Evolutionary conservation across 495 filamentous ascomycete species (phyloP).

Genomic region (Hyphodiscus hymeniophilus): DNA sequence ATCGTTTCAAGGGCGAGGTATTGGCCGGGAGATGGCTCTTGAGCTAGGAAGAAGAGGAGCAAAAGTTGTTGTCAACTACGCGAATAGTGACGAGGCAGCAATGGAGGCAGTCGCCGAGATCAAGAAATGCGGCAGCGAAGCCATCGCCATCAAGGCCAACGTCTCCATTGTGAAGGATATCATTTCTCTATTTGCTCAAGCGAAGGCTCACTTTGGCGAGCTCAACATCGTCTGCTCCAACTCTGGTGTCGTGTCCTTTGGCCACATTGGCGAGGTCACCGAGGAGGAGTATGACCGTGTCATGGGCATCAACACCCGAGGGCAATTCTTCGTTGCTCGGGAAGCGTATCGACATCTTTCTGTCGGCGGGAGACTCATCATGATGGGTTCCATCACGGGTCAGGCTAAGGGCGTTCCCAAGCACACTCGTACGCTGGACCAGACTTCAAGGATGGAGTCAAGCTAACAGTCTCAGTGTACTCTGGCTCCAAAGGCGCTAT

Average conservation of each 20-base stretch:
- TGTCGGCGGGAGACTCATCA: conserved; percentile 57
- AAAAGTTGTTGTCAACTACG: conserved; percentile 72
- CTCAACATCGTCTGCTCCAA: conserved; percentile 72
- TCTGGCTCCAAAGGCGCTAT: conserved; percentile 70
- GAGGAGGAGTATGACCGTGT: conserved; percentile 44
- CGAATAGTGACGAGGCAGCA: conserved; percentile 50
- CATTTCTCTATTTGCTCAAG: conserved; percentile 50
- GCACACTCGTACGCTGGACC: conserved; percentile 37
- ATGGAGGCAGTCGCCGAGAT: conserved; percentile 58
- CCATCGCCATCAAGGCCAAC: conserved; percentile 67
- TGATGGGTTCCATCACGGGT: conserved; percentile 48
- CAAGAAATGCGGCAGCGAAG: conserved; percentile 43
- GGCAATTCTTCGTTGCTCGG: conserved; percentile 79
- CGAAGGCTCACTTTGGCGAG: conserved; percentile 56
- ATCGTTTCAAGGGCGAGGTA: conserved; percentile 42
- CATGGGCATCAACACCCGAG: conserved; percentile 67
- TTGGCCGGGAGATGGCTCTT: conserved; percentile 66
- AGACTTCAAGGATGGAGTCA: background rate
- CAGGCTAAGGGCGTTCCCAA: conserved; percentile 52
- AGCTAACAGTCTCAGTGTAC: conserved; percentile 38
- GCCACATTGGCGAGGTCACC: conserved; percentile 51
- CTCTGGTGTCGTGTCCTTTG: conserved; percentile 53
- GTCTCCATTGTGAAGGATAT: conserved; percentile 60
- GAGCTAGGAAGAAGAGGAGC: conserved; percentile 68
- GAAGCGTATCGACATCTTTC: conserved; percentile 61